Percentiles rank a stretch among this genome's conserved stretches.
Conservation (phyloP, 257 asterid genomes). For the Handroanthus guayacan region DNA sequence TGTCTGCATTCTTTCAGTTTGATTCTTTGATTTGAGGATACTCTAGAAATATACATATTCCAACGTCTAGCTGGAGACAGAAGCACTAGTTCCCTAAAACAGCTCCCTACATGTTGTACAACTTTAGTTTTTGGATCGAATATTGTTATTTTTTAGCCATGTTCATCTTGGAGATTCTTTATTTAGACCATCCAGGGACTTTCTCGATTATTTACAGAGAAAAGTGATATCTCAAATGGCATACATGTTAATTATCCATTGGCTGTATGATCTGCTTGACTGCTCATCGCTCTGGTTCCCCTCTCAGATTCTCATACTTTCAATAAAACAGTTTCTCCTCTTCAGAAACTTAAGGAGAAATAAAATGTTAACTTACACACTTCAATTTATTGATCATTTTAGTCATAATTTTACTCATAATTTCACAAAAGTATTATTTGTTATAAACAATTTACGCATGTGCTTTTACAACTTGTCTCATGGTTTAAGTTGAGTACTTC, state of each 20-base stretch:
- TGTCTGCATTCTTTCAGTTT: no score
- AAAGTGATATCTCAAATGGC: neutral
- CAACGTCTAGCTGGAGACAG: no score
- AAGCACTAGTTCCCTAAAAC: no score
- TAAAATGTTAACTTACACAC: constrained; percentile 4
- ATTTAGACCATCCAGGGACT: neutral
- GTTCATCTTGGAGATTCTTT: neutral
- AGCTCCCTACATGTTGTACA: neutral
- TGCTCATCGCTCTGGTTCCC: neutral
- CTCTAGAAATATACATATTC: no score
- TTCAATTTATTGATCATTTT: neutral
- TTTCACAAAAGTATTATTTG: constrained; percentile 3
- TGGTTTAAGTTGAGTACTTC: constrained; percentile 9
- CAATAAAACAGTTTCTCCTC: neutral
- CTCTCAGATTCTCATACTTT: neutral
- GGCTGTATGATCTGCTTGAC: neutral
- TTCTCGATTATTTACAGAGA: neutral
- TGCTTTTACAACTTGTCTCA: neutral
- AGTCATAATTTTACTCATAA: constrained; percentile 5
- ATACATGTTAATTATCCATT: neutral
- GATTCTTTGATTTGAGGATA: no score
- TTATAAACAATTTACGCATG: constrained; percentile 13
- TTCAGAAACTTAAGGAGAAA: constrained; percentile 8
- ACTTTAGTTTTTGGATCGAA: neutral
- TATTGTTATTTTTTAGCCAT: neutral